A percentile compares a stretch with the other conserved stretches of the same genome.
These are phyloP conservation scores for Yarrowia sp. DNA, from an alignment of 805 yeast species.

Conservation along the genomic window DNA sequence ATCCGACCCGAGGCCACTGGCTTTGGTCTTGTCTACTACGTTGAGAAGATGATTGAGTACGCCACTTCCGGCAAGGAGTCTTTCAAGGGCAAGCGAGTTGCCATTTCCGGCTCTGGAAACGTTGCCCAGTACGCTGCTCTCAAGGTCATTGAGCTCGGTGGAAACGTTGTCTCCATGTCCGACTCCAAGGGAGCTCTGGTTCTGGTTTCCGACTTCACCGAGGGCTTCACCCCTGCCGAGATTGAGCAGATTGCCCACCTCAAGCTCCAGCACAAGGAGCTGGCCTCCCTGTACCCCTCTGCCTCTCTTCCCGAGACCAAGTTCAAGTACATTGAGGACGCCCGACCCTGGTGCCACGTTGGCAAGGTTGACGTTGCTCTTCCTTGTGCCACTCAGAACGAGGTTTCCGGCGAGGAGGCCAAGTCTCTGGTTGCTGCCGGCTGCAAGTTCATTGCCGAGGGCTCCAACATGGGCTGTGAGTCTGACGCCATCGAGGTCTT, in stretches of 20 bases:
- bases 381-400: constrained; percentile 98
- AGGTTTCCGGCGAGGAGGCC: constrained; percentile 95
- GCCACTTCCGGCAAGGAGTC: constrained; percentile 87
- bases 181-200: constrained; percentile 92
- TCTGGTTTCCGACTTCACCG: constrained; percentile 45
- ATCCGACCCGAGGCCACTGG: constrained; percentile 99
- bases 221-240: constrained; percentile 83
- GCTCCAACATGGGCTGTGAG: constrained; percentile 99
- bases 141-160: constrained; percentile 95
- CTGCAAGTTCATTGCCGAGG: constrained; percentile 92
- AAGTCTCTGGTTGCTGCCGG: constrained; percentile 90
- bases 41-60: constrained; percentile 94
- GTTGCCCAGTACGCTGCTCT: constrained; percentile 99
- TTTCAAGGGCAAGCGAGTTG: constrained; percentile 89
- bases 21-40: constrained; percentile 94
- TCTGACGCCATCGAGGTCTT: constrained; percentile 94
- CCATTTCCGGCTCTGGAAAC: constrained; percentile 97
- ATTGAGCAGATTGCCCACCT: constrained; percentile 75
- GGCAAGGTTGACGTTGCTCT: constrained; percentile 92
- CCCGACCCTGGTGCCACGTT: constrained; percentile 93
- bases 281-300: constrained; percentile 34
- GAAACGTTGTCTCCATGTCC: constrained; percentile 86
- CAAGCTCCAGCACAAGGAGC: constrained; percentile 65
- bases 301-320: constrained; percentile 33
- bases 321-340: constrained; percentile 83